Evolutionary conservation across 129 eudicot genomes (phyloP), one percentile per base, ranked within the genome.

Genomic region (Gnaphalium uliginosum): DNA sequence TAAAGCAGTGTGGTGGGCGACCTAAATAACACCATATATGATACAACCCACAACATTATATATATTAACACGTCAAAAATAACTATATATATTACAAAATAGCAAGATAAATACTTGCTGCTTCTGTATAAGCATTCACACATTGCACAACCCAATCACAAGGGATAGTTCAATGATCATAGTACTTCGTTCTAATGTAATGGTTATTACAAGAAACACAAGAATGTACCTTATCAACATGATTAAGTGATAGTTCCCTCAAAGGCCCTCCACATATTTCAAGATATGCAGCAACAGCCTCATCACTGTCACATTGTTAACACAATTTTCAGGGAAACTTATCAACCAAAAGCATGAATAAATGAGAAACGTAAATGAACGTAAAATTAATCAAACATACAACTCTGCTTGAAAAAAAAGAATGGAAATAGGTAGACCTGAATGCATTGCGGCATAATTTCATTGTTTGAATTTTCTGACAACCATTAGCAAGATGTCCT

Each of bases 271-370:
- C 98, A 75, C 85, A 62, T 22, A 89, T 74, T 87, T 94, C 97
- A 54, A 94, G 79, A 83, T 87, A 91, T 37, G 98, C 98, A 51
- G 98, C 97, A 65, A 94, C 73, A 82, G 98, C 98, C 79, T 85
- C 97, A 73, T 94, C 98, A 82, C 98, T 94, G 84, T 50, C 79
- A 71, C 29, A 41, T 81, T 23, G 75, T 73, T 39, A 32, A 21
- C 14, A 19, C 26, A 37, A 70, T 32, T 69, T 72, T 67, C 41
- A 58, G 69, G 15, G 1, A 53, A 67, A 33, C 53, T 72, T 33
- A 30, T 56, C n/a, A 72, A 53, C 76, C 76, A 51, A 24, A 25
- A 24, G 56, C 21, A 76, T 76, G 29, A 4, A 54, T 35, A 35
- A 2, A 54, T 32, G 11, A 73, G 8, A 66, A 32, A 0, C 22